Evolutionary conservation across 2,329 filamentous ascomycete genomes (phyloP), one percentile per base, ranked within the genome.

Genomic region (Cadophora sp.): DNA sequence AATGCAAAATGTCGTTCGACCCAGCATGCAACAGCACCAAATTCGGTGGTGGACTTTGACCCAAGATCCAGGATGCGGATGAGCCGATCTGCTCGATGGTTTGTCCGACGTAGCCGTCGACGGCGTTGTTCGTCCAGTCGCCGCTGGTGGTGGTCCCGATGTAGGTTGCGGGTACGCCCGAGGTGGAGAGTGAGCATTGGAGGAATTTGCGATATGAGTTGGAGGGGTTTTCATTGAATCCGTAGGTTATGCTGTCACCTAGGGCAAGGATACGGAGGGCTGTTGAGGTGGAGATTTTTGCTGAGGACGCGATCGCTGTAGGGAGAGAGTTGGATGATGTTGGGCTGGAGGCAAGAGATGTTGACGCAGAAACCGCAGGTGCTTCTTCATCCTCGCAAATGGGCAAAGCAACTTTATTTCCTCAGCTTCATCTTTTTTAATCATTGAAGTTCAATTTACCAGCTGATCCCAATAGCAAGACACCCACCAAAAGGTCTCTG

Each of bases 171-270:
- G 72, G 62, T 8, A 73, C 74, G 11, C 60, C 68, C 9, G 58
- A 55, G 12, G 69, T 69, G 22, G 72, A 55, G 24, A 81, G 76
- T 11, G 71, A 46, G 24, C 71, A 65, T 34, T 72, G 64, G 1
- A 81, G 73, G 22, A 73, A 60, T 3, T 70, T 66, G 31, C 81
- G 79, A 66, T 82, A 83, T 7, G 80, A 80, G 69, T 82, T 82
- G 1, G 77, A 77, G 51, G 74, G 74, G 9, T 40, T 68, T 37
- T 50, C 69, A 56, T 65, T 68, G 43, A 75, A 80, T 3, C 81
- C 81, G 19, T 66, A 70, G 0, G 79, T 81, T 53, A 81, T 80
- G 2, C 78, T 80, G 19, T 80, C 79, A 0, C 79, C 79, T 4
- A 81, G 75, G 1, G 80, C 77, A 2, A 77, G 65, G 24, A 78